Evolutionary conservation across 2,329 filamentous ascomycete species (phyloP).

Genomic region (Xylariaceae sp.): DNA sequence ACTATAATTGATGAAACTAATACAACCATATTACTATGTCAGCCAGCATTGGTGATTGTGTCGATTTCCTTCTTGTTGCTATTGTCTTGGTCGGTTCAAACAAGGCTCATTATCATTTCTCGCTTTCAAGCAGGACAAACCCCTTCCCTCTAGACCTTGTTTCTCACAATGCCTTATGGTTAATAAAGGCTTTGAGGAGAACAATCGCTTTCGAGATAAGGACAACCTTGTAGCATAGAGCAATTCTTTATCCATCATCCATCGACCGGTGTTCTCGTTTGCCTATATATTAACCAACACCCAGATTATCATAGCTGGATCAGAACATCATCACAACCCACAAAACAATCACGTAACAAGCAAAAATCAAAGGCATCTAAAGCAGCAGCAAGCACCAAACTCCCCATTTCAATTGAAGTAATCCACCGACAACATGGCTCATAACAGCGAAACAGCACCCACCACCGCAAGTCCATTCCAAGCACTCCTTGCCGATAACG

Average conservation of each 20-base stretch:
- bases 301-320: not conserved
- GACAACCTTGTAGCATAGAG: not conserved
- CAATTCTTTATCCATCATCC: not conserved
- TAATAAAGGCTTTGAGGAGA: not conserved
- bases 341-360: not conserved
- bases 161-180: slow-evolving; percentile 1
- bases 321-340: not conserved
- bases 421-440: not conserved
- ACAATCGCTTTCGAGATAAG: not conserved
- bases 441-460: not conserved
- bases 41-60: not conserved
- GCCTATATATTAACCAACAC: not conserved
- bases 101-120: not conserved
- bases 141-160: not conserved
- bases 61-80: not conserved
- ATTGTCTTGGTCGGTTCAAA: not conserved
- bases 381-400: not conserved
- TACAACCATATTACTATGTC: not conserved
- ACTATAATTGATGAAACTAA: slow-evolving; percentile 14
- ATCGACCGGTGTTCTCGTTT: not conserved
- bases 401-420: not conserved
- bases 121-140: not conserved
- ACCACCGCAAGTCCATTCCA: not conserved
- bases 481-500: not conserved
- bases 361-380: not conserved